phyloP scores from a whole-genome alignment of 495 filamentous ascomycete genomes.

The Chaetomium cochliodes region DNA sequence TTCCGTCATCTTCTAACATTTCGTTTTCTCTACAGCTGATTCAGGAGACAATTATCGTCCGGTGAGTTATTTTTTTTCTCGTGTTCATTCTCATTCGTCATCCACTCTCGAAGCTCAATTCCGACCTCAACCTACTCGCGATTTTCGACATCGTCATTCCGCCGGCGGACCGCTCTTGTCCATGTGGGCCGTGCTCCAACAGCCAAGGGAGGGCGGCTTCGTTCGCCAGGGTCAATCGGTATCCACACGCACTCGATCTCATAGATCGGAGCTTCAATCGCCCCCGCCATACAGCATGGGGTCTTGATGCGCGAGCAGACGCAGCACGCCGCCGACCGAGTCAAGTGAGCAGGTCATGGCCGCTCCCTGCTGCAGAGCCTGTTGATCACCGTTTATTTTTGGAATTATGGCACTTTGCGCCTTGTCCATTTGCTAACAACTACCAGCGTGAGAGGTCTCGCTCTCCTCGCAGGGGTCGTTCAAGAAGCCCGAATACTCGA shows the following conservation, averaged over 20 bases:
- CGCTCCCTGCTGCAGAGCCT: neutral
- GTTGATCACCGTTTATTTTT: too few relatives aligned
- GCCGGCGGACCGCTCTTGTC: slow-evolving; percentile 8
- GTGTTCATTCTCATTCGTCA: neutral
- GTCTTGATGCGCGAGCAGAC: slow-evolving; percentile 1
- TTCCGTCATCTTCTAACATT: slow-evolving; percentile 41
- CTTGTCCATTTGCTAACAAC: slow-evolving; percentile 41
- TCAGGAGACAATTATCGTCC: slow-evolving; percentile 54
- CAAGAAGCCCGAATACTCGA: slow-evolving; percentile 56
- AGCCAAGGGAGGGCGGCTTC: slow-evolving; percentile 4
- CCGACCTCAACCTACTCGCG: neutral
- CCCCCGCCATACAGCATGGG: slow-evolving; percentile 10
- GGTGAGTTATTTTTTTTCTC: slow-evolving; percentile 38
- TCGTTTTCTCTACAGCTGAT: slow-evolving; percentile 44
- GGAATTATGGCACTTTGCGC: neutral
- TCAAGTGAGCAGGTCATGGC: neutral
- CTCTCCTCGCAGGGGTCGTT: slow-evolving; percentile 79
- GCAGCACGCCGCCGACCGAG: neutral
- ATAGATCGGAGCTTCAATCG: slow-evolving; percentile 8
- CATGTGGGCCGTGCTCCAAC: slow-evolving; percentile 21
- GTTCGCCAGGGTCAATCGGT: slow-evolving; percentile 15
- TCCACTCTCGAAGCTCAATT: neutral
- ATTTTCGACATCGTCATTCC: slow-evolving; percentile 5
- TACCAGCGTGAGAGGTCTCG: slow-evolving; percentile 91
- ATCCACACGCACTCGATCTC: slow-evolving; percentile 16